Evolutionary conservation across 192 early-diverging fungal genomes (phyloP).

Genomic region (Kickxella alabastrina): DNA sequence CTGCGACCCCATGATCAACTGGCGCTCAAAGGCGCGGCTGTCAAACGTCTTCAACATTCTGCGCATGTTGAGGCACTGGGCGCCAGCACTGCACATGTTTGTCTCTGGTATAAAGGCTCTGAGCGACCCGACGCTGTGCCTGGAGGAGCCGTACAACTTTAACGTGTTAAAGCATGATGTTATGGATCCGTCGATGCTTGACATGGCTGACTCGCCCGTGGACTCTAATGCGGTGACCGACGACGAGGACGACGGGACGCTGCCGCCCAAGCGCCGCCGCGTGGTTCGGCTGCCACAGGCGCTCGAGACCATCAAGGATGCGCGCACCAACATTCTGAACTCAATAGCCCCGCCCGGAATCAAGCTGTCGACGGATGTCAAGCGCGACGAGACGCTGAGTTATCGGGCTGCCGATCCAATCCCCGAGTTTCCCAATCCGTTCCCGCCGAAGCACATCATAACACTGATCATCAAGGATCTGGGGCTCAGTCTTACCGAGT

Average conservation of each 20-base stretch:
- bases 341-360: conserved; percentile 14
- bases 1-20: conserved; percentile 22
- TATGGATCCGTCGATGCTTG: conserved; percentile 20
- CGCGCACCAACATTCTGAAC: conserved; percentile 17
- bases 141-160: conserved; percentile 26
- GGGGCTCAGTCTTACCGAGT: conserved; percentile 33
- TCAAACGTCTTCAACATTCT: conserved; percentile 39
- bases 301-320: conserved; percentile 23
- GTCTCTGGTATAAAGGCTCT: conserved; percentile 29
- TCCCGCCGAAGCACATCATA: conserved; percentile 28
- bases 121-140: conserved; percentile 31
- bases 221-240: conserved; percentile 1
- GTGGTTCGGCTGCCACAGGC: conserved; percentile 7
- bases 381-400: conserved; percentile 38
- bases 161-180: conserved; percentile 9
- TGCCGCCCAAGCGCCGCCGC: conserved; percentile 35
- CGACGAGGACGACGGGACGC: background rate
- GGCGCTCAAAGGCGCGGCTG: conserved; percentile 32
- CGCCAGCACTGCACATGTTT: conserved; percentile 34
- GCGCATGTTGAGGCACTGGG: conserved; percentile 38
- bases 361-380: conserved; percentile 10
- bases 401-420: conserved; percentile 32
- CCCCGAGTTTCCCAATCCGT: conserved; percentile 45
- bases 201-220: conserved; percentile 22
- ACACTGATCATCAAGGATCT: conserved; percentile 29